Conservation (phyloP, 257 asterid species). For the Phtheirospermum japonicum region DNA sequence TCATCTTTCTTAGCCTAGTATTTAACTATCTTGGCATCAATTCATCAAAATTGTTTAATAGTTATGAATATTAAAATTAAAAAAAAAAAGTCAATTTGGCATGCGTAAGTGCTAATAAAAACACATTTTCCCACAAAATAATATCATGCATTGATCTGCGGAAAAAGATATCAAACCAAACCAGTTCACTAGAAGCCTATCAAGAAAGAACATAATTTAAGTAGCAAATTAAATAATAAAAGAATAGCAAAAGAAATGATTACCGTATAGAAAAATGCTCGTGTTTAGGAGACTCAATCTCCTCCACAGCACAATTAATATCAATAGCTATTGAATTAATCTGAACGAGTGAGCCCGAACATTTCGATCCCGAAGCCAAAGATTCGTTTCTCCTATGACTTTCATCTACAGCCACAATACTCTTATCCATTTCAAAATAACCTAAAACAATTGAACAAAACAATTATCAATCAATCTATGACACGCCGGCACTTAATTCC, state of each 20-base stretch:
- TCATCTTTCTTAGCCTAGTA: neutral
- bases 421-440: slow-evolving; percentile 42
- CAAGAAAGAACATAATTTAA: no score
- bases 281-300: slow-evolving; percentile 37
- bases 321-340: slow-evolving; percentile 52
- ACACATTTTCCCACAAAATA: no score
- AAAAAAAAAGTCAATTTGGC: no score
- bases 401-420: slow-evolving; percentile 34
- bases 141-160: neutral
- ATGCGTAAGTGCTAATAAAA: no score
- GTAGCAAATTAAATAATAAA: neutral
- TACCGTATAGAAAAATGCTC: slow-evolving; percentile 78
- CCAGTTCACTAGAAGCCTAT: slow-evolving; percentile 7
- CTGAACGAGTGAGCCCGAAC: slow-evolving; percentile 37
- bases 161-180: slow-evolving; percentile 4
- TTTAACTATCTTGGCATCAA: neutral
- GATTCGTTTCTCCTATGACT: slow-evolving; percentile 28
- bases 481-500: neutral
- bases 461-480: slow-evolving; percentile 7
- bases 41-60: neutral
- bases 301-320: slow-evolving; percentile 36
- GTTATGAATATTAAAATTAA: no score
- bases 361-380: slow-evolving; percentile 34
- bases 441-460: slow-evolving; percentile 24
- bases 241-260: slow-evolving; percentile 22